These are phyloP conservation scores for Juglanconis sp. DNA, from an alignment of 2,329 filamentous ascomycete species.

Conservation along the genomic window DNA sequence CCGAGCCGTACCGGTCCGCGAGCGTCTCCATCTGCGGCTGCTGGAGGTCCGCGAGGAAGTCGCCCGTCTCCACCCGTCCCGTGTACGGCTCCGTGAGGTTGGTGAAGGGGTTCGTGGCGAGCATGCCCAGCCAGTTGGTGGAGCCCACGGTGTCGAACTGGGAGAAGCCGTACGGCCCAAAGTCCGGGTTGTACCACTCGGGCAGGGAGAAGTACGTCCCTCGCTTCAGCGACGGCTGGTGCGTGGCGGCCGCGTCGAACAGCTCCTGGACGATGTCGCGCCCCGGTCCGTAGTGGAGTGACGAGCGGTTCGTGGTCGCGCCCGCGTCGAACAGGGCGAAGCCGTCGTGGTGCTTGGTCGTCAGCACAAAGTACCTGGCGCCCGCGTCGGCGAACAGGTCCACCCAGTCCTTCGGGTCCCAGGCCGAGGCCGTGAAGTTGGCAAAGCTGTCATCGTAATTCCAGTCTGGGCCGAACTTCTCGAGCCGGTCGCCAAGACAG, in stretches of 20 bases:
- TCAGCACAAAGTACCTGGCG: slow-evolving; percentile 47
- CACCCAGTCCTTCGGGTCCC: slow-evolving; percentile 51
- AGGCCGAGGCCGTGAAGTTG: slow-evolving; percentile 49
- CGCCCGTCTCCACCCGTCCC: slow-evolving; percentile 33
- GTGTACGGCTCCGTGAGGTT: slow-evolving; percentile 39
- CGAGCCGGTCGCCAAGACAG: slow-evolving; percentile 47
- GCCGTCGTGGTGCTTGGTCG: slow-evolving; percentile 47
- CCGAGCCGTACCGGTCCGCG: slow-evolving; percentile 39
- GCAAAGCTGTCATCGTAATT: slow-evolving; percentile 55
- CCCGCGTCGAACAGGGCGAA: slow-evolving; percentile 42
- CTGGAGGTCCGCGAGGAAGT: slow-evolving; percentile 42
- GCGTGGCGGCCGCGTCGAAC: slow-evolving; percentile 37
- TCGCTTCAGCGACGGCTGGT: slow-evolving; percentile 40
- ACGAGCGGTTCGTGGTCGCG: slow-evolving; percentile 35
- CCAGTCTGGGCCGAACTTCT: slow-evolving; percentile 47
- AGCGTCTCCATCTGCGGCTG: slow-evolving; percentile 45
- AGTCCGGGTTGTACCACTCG: slow-evolving; percentile 49
- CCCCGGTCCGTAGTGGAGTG: slow-evolving; percentile 38
- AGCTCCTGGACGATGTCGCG: slow-evolving; percentile 41
- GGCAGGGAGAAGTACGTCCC: slow-evolving; percentile 48
- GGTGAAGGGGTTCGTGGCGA: slow-evolving; percentile 43
- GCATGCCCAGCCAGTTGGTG: slow-evolving; percentile 34
- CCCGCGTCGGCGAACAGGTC: slow-evolving; percentile 50
- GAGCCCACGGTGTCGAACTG: slow-evolving; percentile 27
- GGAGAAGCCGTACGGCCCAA: slow-evolving; percentile 40